Evolutionary conservation across 2,329 filamentous ascomycete genomes (phyloP).

Genomic region (Neofusicoccum laricinum): DNA sequence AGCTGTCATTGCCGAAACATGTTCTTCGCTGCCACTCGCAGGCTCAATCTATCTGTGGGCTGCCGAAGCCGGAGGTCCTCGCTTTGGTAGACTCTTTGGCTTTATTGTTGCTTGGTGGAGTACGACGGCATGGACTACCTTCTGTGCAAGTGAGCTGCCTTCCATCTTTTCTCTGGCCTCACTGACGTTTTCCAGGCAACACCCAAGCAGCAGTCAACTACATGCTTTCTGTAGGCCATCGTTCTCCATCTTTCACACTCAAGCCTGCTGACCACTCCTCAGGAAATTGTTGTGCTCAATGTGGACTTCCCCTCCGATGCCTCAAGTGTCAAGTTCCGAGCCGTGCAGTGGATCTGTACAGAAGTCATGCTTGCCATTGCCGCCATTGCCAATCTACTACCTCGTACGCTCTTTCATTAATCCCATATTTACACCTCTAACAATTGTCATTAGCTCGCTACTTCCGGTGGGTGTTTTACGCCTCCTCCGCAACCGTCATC

Average conservation of each 20-base stretch:
- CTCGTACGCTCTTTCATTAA: not conserved
- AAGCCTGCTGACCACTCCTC: not conserved
- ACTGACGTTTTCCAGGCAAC: conserved; percentile 26
- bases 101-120: conserved; percentile 65
- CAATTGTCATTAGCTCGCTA: conserved; percentile 24
- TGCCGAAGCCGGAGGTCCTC: conserved; percentile 56
- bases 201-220: conserved; percentile 39
- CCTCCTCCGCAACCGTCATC: conserved; percentile 51
- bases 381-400: conserved; percentile 20
- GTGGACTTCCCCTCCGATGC: conserved; percentile 54
- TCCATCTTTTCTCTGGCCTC: not conserved
- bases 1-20: conserved; percentile 59
- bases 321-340: conserved; percentile 55
- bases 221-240: conserved; percentile 27
- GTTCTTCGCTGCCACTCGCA: conserved; percentile 57
- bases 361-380: conserved; percentile 45
- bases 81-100: conserved; percentile 55
- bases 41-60: conserved; percentile 62
- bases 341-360: conserved; percentile 60
- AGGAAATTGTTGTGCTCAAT: conserved; percentile 56
- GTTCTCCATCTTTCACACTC: not conserved
- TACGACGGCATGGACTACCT: conserved; percentile 60
- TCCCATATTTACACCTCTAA: no score
- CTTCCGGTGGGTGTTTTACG: conserved; percentile 50
- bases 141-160: conserved; percentile 18